Base-by-base conservation (phyloP, 768 basidiomycete genomes). In the Kwoniella europaea region DNA sequence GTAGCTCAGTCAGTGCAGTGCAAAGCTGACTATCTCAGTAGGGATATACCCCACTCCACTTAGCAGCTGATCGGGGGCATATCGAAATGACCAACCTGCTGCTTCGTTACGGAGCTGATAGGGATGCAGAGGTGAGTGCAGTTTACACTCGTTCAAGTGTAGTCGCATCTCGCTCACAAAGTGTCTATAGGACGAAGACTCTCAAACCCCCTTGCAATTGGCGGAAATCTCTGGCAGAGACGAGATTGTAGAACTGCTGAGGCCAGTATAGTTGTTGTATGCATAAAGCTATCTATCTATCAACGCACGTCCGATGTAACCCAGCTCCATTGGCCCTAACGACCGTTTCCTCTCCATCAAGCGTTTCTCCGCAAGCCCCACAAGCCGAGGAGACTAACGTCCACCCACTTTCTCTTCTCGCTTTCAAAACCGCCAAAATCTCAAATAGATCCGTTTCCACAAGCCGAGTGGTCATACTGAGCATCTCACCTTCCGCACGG, bases 41-140 rank as follows among this genome's bases (percentile, higher is more conserved):
- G 94, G 94, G 92, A 44, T 94, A 93, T 81, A 92, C 93, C 0
- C 87, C 94, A 9, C 84, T 97, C 20, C 94, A 97, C 76, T 86
- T 95, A 0, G 94, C 94, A 4, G 88, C 90, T 29, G 94, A 97
- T 82, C 86, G 94, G 77, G 94, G 94, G 1, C 86, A 89, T 76
- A 65, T 85, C 7, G 85, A 86, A 0, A 84, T 88, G 2, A 90
- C 91, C 1, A 83, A 86, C 72, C 67, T 89, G 4, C 83, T 97
- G 52, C 79, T 94, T 20, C 75, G 85, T 22, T 85, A 86, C 62
- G 92, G 92, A 4, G 93, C 91, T 5, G 88, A 93, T 75, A 81
- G 77, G 55, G 82, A 83, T 42, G 84, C 91, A 55, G 89, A 90
- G 87, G 94, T 92, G 71, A 55, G 74, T 57, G 18, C 15, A 41